Conservation (phyloP, 192 early-diverging fungal species). For the Coemansia sp. region DNA sequence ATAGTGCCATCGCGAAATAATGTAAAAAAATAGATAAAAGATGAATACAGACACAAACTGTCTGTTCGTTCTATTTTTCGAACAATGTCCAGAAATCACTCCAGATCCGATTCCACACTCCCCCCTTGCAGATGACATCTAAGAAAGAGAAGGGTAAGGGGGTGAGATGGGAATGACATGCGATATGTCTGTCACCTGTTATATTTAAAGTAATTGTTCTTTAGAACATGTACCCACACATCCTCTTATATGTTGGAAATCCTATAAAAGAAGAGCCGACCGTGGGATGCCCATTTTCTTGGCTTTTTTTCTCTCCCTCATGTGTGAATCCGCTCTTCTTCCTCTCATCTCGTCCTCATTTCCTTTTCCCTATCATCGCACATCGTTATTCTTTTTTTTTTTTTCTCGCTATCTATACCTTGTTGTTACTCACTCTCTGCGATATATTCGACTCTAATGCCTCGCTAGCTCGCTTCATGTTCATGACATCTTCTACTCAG, state of each 20-base stretch:
- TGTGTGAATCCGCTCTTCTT: background rate
- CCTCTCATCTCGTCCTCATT: slow-evolving; percentile 2
- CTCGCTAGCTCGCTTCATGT: background rate
- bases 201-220: background rate
- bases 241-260: no score
- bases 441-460: background rate
- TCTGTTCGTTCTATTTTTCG: background rate
- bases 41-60: slow-evolving; percentile 3
- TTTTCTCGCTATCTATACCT: background rate
- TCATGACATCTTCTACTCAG: background rate
- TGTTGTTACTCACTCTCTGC: background rate
- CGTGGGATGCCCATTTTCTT: background rate
- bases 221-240: background rate
- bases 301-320: background rate
- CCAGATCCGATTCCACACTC: background rate
- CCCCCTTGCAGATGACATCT: background rate
- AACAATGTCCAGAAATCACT: background rate
- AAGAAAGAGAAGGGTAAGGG: background rate
- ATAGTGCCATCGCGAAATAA: background rate
- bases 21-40: slow-evolving; percentile 1
- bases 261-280: no score
- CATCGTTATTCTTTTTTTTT: background rate
- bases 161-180: background rate
- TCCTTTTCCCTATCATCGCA: background rate
- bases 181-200: background rate